A percentile compares a stretch with the other conserved stretches of the same genome.
These are phyloP conservation scores for Mikania micrantha DNA, from an alignment of 129 eudicot species.

Conservation along the genomic window DNA sequence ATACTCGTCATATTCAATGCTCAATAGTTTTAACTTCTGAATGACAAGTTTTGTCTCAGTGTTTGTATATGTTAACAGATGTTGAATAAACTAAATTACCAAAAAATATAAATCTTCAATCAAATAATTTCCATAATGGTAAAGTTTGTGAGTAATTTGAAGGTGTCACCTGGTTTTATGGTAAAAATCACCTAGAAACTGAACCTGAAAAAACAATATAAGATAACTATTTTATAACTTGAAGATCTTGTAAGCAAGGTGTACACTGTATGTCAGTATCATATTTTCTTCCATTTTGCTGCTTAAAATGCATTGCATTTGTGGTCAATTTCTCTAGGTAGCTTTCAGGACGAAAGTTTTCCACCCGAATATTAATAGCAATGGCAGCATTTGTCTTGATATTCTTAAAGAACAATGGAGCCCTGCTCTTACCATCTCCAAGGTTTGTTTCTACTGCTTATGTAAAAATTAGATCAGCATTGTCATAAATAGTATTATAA, in stretches of 20 bases:
- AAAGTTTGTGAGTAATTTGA: not conserved
- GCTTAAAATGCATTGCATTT: not conserved
- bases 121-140: not conserved
- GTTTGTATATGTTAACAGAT: not conserved
- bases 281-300: not conserved
- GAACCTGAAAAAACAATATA: not conserved
- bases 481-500: not conserved
- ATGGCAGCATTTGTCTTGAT: conserved; percentile 92
- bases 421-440: conserved; percentile 76
- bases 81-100: not conserved
- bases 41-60: not conserved
- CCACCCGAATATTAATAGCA: conserved; percentile 35
- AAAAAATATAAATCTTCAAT: not conserved
- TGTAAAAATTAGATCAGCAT: not conserved
- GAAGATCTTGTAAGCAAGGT: not conserved
- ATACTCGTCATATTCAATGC: conserved; percentile 12
- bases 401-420: conserved; percentile 92
- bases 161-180: conserved; percentile 1
- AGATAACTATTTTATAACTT: not conserved
- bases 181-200: not conserved
- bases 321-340: conserved; percentile 27
- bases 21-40: not conserved
- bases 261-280: not conserved
- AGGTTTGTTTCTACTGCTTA: conserved; percentile 34
- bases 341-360: conserved; percentile 30